Base-by-base conservation (phyloP, 2,329 filamentous ascomycete genomes). In the Hypoxylon sp. region DNA sequence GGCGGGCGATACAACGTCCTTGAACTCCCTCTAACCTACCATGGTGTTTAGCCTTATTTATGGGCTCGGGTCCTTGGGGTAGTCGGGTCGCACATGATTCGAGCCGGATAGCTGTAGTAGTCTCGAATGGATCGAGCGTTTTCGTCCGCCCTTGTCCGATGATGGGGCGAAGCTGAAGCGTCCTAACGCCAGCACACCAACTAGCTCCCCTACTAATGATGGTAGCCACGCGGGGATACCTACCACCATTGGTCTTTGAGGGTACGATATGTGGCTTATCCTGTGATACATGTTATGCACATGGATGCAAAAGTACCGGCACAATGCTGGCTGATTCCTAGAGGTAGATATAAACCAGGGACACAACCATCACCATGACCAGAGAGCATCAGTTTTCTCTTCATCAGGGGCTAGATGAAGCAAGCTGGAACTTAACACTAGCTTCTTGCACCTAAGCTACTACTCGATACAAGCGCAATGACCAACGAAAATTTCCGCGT, bases 401-500 rank as follows among this genome's bases (percentile, higher is more conserved):
- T 34, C 11, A 13, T 15, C 15, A 6, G 15, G 32, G 13, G 3
- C 4, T 4, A 15, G 15, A 34, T 2, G 3, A 34, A 34, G 24
- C 8, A 34, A 34, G 32, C 5, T 5, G 32, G 32, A 22, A 11
- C 5, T 13, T 6, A 6, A 30, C 11, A 28, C n/a, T 24, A 15
- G 5, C 5, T 8, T 30, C n/a, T 4, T 30, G 4, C 26, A 49
- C 26, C 6, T 32, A 15, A 19, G 19, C 4, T 32, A 13, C 11
- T 30, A 20, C 6, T 26, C 28, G 28, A 13, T 3, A 32, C 5
- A 34, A 20, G 37, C 13, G 39, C 30, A 15, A 64, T 62, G 62
- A 39, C 50, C 22, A 50, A 41, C 15, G 43, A 30, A 48, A 58
- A 56, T 1, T 70, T 70, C 30, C 66, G 57, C n/a, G 72, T 73